Percentiles rank a stretch among this genome's conserved stretches.
Conservation (phyloP, 768 basidiomycete genomes). For the Suillus lakei region DNA sequence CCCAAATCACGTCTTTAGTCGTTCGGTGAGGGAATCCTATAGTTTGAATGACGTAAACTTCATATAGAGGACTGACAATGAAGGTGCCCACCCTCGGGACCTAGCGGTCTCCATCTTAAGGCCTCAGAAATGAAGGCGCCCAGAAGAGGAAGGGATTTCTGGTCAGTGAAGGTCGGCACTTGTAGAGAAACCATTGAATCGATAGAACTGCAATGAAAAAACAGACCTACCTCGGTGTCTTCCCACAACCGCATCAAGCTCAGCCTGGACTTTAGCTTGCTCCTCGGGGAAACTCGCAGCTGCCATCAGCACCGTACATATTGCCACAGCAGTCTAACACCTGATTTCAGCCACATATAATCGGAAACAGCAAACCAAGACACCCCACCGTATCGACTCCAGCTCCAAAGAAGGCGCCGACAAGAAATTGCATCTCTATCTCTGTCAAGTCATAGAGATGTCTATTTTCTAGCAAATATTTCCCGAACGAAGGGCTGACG, state of each 20-base stretch:
- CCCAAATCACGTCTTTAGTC: slow-evolving; percentile 9
- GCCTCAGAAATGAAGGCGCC: not conserved
- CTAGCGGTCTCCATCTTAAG: slow-evolving; percentile 26
- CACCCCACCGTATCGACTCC: too few relatives aligned
- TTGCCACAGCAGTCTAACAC: not conserved
- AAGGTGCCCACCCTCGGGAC: not conserved
- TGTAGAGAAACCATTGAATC: not conserved
- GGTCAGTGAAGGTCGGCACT: not conserved
- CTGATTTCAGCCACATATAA: not conserved
- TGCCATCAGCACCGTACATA: not conserved
- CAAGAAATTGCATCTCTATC: too few relatives aligned
- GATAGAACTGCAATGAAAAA: not conserved
- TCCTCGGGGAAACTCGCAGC: too few relatives aligned
- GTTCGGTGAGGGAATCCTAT: not conserved
- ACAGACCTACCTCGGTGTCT: not conserved
- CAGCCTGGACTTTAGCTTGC: too few relatives aligned
- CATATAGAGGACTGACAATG: too few relatives aligned
- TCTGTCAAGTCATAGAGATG: too few relatives aligned
- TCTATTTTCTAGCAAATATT: not conserved
- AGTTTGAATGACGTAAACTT: too few relatives aligned
- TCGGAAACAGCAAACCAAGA: too few relatives aligned
- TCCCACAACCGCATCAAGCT: not conserved
- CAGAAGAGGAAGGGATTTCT: not conserved
- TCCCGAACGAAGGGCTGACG: not conserved
- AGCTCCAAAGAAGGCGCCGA: too few relatives aligned